Evolutionary conservation across 805 yeast species (phyloP), one percentile per base, ranked within the genome.

Genomic region (Cyberlindnera subsufficiens): DNA sequence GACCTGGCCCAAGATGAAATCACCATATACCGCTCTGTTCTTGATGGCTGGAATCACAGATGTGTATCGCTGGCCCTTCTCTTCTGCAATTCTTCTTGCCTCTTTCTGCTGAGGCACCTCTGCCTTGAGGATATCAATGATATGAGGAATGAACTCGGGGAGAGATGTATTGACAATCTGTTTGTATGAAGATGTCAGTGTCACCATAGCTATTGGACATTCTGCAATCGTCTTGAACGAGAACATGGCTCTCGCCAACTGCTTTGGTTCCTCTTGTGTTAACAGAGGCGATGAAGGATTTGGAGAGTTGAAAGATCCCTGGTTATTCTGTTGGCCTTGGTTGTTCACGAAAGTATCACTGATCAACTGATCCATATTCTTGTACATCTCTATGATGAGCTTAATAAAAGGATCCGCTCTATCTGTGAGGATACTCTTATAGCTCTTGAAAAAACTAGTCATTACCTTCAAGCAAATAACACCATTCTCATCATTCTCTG

Each of bases 151-250:
- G 50, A 91, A 86, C 16, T 66, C 68, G 2, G 90, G 86, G 29
- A 93, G 69, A 4, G 91, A 78, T 0, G 84, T 67, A 37, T 77
- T 76, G 1, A 85, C 86, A 40, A 88, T 65, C 30, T 78, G 78
- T 58, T 89, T 87, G 66, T 90, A 89, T 0, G 96, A 80, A 1
- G 96, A 86, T 55, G 87, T 88, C 40, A 95, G 69, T 7, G 96
- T 80, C 3, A 93, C 99, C 82, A 93, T 85, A 4, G 96, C 89
- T 32, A 93, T 91, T 9, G 99, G 99, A 59, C 98, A 90, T 61
- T 93, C 99, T 0, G 96, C 86, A 46, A 93, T 73, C 13, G 91
- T 87, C 59, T 89, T 90, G 72, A 93, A 91, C 1, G 97, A 89
- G 50, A 62, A 72, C 75, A 86, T 75, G 5, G 96, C 83, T 47